Evolutionary conservation across 345 rosid genomes (phyloP).

Genomic region (Cardamine resedifolia): DNA sequence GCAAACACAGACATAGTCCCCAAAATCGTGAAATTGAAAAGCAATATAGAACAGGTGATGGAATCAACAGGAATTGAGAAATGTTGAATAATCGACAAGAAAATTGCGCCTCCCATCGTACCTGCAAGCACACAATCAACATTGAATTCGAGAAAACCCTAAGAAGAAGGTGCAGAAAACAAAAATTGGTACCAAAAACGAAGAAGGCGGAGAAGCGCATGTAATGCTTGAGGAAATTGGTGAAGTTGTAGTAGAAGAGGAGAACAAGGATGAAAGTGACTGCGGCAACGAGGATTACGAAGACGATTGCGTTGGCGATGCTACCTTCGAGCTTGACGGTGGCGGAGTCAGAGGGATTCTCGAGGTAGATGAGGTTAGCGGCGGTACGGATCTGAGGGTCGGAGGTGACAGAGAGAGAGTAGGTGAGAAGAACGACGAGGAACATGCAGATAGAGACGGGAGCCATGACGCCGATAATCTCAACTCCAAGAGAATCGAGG

Average conservation of each 20-base stretch:
- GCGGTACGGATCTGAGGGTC: slow-evolving; percentile 79
- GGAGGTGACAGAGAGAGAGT: slow-evolving; percentile 69
- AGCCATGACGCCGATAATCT: slow-evolving; percentile 91
- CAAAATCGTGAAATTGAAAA: slow-evolving; percentile 81
- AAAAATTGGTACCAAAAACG: slow-evolving; percentile 53
- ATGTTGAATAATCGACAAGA: slow-evolving; percentile 74
- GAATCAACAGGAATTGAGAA: slow-evolving; percentile 86
- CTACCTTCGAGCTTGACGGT: slow-evolving; percentile 85
- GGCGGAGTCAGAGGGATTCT: slow-evolving; percentile 75
- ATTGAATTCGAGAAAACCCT: slow-evolving; percentile 11
- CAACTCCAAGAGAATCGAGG: slow-evolving; percentile 73
- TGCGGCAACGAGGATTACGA: slow-evolving; percentile 68
- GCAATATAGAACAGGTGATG: slow-evolving; percentile 62
- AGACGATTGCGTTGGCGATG: slow-evolving; percentile 79
- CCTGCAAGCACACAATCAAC: slow-evolving; percentile 39
- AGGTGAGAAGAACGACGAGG: slow-evolving; percentile 87
- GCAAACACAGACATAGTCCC: slow-evolving; percentile 84
- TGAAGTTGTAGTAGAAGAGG: slow-evolving; percentile 91
- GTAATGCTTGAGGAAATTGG: slow-evolving; percentile 88
- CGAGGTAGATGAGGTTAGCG: slow-evolving; percentile 90
- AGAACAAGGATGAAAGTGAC: slow-evolving; percentile 83
- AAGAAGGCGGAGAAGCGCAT: slow-evolving; percentile 93
- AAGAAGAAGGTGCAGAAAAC: not conserved
- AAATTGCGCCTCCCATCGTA: slow-evolving; percentile 90
- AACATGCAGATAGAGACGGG: slow-evolving; percentile 97